Percentiles rank a stretch among this genome's conserved stretches.
These are phyloP conservation scores for Abrus pulchellus DNA, from an alignment of 306 rosid species.

Conservation along the genomic window DNA sequence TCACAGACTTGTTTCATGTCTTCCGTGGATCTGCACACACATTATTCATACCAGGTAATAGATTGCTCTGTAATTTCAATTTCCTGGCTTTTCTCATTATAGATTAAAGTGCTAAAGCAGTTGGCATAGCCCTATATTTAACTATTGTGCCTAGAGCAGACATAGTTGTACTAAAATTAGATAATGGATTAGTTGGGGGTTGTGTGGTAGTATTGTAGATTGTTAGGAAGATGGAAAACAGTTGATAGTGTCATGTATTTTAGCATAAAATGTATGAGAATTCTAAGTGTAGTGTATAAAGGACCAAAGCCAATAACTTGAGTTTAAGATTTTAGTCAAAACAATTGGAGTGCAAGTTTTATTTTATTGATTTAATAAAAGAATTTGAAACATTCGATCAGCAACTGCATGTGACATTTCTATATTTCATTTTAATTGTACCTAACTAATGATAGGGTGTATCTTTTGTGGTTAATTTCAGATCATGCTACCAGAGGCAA, in stretches of 20 bases:
- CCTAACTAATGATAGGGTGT: conserved; percentile 43
- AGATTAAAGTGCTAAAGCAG: neutral
- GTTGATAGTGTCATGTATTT: conserved; percentile 16
- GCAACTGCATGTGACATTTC: conserved; percentile 27
- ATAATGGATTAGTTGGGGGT: neutral
- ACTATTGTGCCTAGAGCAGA: conserved; percentile 32
- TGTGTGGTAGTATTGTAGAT: conserved; percentile 17
- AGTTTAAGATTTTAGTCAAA: conserved; percentile 12
- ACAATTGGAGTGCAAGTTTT: conserved; percentile 23
- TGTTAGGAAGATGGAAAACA: conserved; percentile 2
- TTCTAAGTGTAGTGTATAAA: conserved; percentile 8
- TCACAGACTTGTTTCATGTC: conserved; percentile 99
- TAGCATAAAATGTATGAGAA: conserved; percentile 4
- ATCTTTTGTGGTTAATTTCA: conserved; percentile 55
- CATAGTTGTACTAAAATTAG: conserved; percentile 14
- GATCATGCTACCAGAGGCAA: conserved; percentile 98
- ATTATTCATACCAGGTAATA: conserved; percentile 97
- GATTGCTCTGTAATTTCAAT: conserved; percentile 35
- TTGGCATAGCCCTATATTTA: conserved; percentile 12
- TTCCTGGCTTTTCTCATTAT: conserved; percentile 14
- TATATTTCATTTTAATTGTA: conserved; percentile 22
- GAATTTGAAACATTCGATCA: neutral
- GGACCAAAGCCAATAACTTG: conserved; percentile 23
- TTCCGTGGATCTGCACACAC: conserved; percentile 97
- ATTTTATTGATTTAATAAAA: conserved; percentile 32